Conservation (phyloP, 352 stramenopile species). For the Phytophthora crassamura region DNA sequence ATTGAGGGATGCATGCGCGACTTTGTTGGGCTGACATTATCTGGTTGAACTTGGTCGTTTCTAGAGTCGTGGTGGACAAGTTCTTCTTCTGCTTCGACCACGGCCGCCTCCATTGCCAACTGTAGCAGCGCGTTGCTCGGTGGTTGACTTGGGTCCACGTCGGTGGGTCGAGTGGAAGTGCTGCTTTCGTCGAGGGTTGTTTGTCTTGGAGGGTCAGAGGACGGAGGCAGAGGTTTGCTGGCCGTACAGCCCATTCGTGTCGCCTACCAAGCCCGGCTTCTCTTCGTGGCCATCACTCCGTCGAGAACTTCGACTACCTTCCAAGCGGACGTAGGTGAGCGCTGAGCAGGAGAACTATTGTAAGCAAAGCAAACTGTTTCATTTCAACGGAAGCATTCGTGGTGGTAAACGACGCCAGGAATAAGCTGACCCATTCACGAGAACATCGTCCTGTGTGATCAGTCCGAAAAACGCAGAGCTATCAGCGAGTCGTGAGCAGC, state of each 20-base stretch:
- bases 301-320: constrained; percentile 7
- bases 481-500: neutral
- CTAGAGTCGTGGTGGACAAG: neutral
- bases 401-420: constrained; percentile 3
- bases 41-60: neutral
- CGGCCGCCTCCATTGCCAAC: constrained; percentile 27
- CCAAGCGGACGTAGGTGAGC: neutral
- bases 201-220: neutral
- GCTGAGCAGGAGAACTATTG: constrained; percentile 9
- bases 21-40: constrained; percentile 22
- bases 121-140: constrained; percentile 21
- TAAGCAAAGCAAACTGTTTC: constrained; percentile 23
- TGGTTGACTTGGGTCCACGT: neutral
- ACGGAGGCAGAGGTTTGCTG: constrained; percentile 24
- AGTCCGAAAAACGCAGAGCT: neutral
- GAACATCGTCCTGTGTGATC: neutral
- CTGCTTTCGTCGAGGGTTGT: constrained; percentile 2
- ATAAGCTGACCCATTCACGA: constrained; percentile 5
- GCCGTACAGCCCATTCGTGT: constrained; percentile 29
- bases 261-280: constrained; percentile 4
- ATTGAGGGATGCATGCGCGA: constrained; percentile 30
- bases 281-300: constrained; percentile 26
- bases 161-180: neutral
- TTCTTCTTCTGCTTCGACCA: neutral
- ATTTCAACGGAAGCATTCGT: neutral